Conservation (phyloP, 805 yeast species). For the Hermanozyma aechmeae region DNA sequence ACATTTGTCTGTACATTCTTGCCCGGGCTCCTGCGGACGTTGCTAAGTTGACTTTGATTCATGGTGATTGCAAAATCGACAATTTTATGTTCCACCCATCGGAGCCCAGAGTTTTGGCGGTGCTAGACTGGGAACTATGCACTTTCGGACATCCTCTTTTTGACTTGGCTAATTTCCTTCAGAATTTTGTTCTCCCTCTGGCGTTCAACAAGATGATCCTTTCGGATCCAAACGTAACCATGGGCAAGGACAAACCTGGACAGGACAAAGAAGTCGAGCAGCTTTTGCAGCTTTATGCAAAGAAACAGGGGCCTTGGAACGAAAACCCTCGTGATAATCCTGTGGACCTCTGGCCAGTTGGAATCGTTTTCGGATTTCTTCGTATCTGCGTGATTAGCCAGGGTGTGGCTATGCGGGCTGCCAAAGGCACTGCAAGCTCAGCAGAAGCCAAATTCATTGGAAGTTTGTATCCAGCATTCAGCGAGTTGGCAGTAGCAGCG, state of each 20-base stretch:
- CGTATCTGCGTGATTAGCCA: constrained; percentile 50
- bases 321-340: constrained; percentile 32
- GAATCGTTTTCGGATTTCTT: constrained; percentile 46
- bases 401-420: constrained; percentile 50
- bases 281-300: constrained; percentile 19
- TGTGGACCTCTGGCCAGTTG: constrained; percentile 38
- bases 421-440: constrained; percentile 44
- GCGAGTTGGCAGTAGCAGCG: too few relatives aligned
- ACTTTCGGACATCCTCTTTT: constrained; percentile 59
- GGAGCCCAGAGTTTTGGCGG: constrained; percentile 40
- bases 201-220: constrained; percentile 19
- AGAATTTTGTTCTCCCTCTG: constrained; percentile 41
- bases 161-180: constrained; percentile 50
- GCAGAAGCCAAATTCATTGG: too few relatives aligned
- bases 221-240: constrained; percentile 18
- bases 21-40: constrained; percentile 41
- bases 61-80: constrained; percentile 60
- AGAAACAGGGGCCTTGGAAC: constrained; percentile 22
- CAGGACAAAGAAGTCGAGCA: constrained; percentile 11
- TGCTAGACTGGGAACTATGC: constrained; percentile 59
- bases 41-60: constrained; percentile 36
- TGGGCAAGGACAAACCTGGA: constrained; percentile 24
- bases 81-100: constrained; percentile 52
- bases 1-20: constrained; percentile 33
- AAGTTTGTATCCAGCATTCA: too few relatives aligned